Evolutionary conservation across 192 early-diverging fungal species (phyloP), one percentile per base, ranked within the genome.

Genomic region (Coemansia brasiliensis): DNA sequence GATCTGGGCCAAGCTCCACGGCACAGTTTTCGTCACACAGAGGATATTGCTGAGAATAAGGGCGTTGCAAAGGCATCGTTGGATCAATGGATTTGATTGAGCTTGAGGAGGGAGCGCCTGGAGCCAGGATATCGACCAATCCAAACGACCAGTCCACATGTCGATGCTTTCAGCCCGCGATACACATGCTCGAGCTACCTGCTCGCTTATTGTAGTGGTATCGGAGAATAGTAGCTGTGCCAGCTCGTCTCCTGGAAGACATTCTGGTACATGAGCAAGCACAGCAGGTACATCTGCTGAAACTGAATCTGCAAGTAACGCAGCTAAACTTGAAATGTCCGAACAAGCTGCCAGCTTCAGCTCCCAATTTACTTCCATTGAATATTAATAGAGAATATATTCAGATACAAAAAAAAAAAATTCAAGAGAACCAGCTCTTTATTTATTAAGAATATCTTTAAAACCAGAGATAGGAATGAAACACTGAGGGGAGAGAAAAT

Each of bases 111-210:
- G 59, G 21, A 55, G 35, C n/a, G 43, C 41, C 15, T 60, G 46
- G 15, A 72, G 69, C 62, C 69, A 72, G 3, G 16, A 17, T 9
- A 39, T 32, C 1, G 63, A 57, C 63, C 69, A 65, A 58, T 72
- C 69, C 5, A 65, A 20, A 5, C 63, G 62, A 1, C 69, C 69
- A 3, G 69, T 72, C 51, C 57, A 65, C 22, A 27, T 52, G 26
- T 72, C 69, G 24, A 74, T 65, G 3, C 37, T 39, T 45, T 63
- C 60, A 1, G 71, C 71, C 8, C 71, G 55, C 22, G 11, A 11
- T 12, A 74, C 39, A 13, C 63, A 66, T 3, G 63, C 55, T 16
- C n/a, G 13, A 0, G 40, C 55, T 48, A 27, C 25, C 24, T 4
- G 40, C 17, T 52, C 27, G 3, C 39, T 27, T 27, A 48, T 21